Evolutionary conservation across 495 filamentous ascomycete genomes (phyloP).

Genomic region (Neurospora pannonica): DNA sequence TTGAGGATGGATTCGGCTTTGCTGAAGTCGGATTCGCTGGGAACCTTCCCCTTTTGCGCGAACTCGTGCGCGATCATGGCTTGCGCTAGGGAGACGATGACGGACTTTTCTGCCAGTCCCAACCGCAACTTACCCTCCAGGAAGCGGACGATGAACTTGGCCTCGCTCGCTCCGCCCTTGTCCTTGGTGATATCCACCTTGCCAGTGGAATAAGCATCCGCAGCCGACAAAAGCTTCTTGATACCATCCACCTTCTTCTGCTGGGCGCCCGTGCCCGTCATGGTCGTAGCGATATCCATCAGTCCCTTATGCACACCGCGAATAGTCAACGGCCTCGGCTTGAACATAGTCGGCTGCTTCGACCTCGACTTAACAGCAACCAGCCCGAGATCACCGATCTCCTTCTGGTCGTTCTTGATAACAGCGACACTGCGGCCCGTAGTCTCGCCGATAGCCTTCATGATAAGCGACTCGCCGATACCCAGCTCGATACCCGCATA

Average conservation of each 20-base stretch:
- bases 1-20: constrained; percentile 81
- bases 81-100: constrained; percentile 80
- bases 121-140: constrained; percentile 89
- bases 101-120: constrained; percentile 84
- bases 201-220: constrained; percentile 60
- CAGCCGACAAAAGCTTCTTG: constrained; percentile 84
- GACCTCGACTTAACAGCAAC: constrained; percentile 91
- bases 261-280: constrained; percentile 80
- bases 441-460: constrained; percentile 94
- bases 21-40: constrained; percentile 62
- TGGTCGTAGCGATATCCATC: constrained; percentile 69
- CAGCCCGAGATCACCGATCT: constrained; percentile 89
- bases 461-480: constrained; percentile 93
- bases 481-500: constrained; percentile 93
- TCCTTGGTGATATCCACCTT: constrained; percentile 86
- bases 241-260: constrained; percentile 86
- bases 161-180: constrained; percentile 89
- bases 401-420: constrained; percentile 89
- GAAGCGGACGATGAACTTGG: constrained; percentile 87
- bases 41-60: constrained; percentile 52
- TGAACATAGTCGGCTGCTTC: constrained; percentile 95
- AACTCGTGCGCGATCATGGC: constrained; percentile 78
- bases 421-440: constrained; percentile 79
- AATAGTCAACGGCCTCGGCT: constrained; percentile 84
- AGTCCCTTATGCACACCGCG: constrained; percentile 79